Evolutionary conservation across 345 rosid species (phyloP).

Genomic region (Bruguiera gymnorhiza): DNA sequence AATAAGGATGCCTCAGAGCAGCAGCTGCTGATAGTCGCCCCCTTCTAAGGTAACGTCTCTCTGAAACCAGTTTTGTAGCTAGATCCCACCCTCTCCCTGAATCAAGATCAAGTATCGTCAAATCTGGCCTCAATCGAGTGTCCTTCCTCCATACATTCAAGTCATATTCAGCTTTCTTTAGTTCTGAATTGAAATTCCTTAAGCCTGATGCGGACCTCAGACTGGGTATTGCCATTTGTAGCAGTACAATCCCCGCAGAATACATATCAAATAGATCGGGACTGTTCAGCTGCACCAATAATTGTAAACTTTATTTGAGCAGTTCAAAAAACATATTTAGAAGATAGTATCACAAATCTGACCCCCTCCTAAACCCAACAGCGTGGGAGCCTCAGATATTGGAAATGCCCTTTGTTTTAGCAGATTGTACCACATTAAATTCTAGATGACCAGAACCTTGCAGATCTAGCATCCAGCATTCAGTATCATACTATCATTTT

Average conservation of each 20-base stretch:
- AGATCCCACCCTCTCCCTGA: slow-evolving; percentile 97
- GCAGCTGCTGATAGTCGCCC: slow-evolving; percentile 94
- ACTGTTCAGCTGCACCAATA: slow-evolving; percentile 67
- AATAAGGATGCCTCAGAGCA: slow-evolving; percentile 89
- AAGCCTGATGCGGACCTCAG: slow-evolving; percentile 63
- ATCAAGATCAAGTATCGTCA: slow-evolving; percentile 78
- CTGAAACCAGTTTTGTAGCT: slow-evolving; percentile 74
- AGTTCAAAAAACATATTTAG: slow-evolving; percentile 3
- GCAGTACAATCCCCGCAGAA: slow-evolving; percentile 80
- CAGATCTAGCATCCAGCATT: no score
- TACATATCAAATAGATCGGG: slow-evolving; percentile 94
- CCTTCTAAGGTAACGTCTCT: slow-evolving; percentile 70
- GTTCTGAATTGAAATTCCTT: slow-evolving; percentile 78
- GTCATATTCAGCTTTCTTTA: slow-evolving; percentile 54
- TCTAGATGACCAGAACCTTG: no score
- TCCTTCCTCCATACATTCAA: slow-evolving; percentile 67
- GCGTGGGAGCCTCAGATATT: no score
- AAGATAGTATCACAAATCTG: no score
- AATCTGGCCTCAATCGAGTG: slow-evolving; percentile 71
- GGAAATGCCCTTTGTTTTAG: no score
- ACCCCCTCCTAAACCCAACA: no score
- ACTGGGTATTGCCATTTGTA: slow-evolving; percentile 91
- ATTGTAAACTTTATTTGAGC: slow-evolving; percentile 18
- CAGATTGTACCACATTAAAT: no score
- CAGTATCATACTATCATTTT: no score